A percentile compares a stretch with the other conserved stretches of the same genome.
Conservation (phyloP, 768 basidiomycete genomes). For the Termitomyces sp. region DNA sequence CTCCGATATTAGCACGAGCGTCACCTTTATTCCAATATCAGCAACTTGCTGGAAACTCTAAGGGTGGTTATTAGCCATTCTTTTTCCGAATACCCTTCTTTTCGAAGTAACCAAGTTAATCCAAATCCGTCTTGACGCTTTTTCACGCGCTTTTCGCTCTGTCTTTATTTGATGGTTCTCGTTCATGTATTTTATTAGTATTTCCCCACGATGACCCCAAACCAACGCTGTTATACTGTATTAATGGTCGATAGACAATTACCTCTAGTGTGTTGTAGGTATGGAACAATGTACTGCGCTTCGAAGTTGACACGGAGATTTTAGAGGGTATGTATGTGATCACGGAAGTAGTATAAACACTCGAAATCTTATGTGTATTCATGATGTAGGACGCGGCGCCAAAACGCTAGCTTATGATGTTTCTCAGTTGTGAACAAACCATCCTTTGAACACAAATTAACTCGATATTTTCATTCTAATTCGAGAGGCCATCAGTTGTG, state of each 20-base stretch:
- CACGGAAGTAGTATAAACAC: no score
- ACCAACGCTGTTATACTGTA: background rate
- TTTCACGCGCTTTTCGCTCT: background rate
- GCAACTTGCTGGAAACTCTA: slow-evolving; percentile 47
- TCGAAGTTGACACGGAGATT: background rate
- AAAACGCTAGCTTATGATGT: no score
- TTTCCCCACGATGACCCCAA: background rate
- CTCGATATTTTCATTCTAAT: no score
- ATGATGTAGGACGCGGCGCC: no score
- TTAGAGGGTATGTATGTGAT: background rate
- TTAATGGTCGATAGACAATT: background rate
- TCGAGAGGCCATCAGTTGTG: no score
- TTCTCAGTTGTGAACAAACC: no score
- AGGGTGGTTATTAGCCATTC: slow-evolving; percentile 38
- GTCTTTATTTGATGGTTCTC: background rate
- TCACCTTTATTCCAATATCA: slow-evolving; percentile 58
- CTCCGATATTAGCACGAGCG: slow-evolving; percentile 17
- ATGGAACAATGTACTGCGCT: background rate
- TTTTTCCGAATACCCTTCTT: slow-evolving; percentile 27
- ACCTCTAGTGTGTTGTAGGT: background rate
- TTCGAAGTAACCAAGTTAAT: slow-evolving; percentile 7
- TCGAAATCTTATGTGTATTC: background rate
- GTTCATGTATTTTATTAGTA: background rate
- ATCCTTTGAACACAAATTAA: no score
- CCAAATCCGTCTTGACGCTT: background rate